Evolutionary conservation across 257 asterid genomes (phyloP).

Genomic region (Petrea volubilis): DNA sequence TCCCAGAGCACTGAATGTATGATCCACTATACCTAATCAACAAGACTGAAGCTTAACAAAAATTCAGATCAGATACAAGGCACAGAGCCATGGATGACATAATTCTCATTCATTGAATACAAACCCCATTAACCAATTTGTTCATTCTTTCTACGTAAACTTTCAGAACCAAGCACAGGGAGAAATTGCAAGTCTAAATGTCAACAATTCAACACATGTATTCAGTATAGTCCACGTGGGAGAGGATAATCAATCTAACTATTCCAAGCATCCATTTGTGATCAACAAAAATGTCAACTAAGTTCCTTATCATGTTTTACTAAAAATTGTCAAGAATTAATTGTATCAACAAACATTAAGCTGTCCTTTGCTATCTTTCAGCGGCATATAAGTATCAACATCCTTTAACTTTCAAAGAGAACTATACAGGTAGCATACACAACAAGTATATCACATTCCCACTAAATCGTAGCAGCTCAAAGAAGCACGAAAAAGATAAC

Average conservation of each 20-base stretch:
- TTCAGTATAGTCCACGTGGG: neutral
- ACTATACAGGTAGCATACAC: neutral
- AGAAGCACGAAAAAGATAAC: neutral
- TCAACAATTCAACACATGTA: neutral
- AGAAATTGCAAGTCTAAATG: neutral
- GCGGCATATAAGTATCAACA: neutral
- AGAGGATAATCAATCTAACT: neutral
- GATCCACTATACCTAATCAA: neutral
- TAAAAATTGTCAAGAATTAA: neutral
- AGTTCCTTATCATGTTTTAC: neutral
- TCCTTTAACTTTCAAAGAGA: neutral
- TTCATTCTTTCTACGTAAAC: neutral
- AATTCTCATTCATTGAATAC: neutral
- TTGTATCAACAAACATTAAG: neutral
- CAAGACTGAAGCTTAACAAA: conserved; percentile 2
- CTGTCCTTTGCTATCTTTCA: neutral
- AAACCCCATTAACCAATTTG: neutral
- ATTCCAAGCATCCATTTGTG: neutral
- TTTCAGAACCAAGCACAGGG: neutral
- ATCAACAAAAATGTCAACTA: neutral
- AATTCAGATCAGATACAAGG: neutral
- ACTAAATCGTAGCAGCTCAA: conserved; percentile 9
- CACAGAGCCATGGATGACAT: neutral
- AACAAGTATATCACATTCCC: neutral
- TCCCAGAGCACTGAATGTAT: neutral